These are phyloP conservation scores for Aspergillus versicolor DNA, from an alignment of 2,329 filamentous ascomycete genomes.

Conservation along the genomic window DNA sequence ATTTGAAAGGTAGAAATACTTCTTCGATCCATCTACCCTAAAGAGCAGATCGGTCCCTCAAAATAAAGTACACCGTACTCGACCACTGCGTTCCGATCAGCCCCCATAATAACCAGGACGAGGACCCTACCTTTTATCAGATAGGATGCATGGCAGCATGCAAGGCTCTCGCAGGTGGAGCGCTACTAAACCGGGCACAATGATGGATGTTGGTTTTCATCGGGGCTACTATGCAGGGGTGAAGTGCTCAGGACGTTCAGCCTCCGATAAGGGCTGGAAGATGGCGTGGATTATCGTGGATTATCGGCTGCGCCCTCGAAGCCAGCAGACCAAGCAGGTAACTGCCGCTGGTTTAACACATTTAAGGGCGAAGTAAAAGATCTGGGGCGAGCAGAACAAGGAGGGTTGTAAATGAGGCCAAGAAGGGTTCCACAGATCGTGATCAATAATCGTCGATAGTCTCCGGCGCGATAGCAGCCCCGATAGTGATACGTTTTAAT, in stretches of 20 bases:
- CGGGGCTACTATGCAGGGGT: too few species aligned
- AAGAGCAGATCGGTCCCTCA: neutral
- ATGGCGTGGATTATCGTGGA: neutral
- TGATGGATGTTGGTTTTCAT: neutral
- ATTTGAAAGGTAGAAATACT: neutral
- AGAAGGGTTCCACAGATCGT: conserved; percentile 14
- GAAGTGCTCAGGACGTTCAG: neutral
- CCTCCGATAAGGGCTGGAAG: neutral
- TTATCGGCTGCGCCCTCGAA: neutral
- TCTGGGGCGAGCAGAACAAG: neutral
- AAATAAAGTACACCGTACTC: neutral
- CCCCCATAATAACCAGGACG: neutral
- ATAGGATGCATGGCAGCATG: neutral
- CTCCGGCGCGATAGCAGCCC: conserved; percentile 15
- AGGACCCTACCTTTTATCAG: neutral
- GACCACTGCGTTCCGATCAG: neutral
- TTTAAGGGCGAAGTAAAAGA: neutral
- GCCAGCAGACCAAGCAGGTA: neutral
- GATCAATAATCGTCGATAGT: conserved; percentile 23
- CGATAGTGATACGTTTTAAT: conserved; percentile 13
- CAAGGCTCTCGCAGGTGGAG: neutral
- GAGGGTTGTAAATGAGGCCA: conserved; percentile 7
- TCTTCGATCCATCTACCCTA: neutral
- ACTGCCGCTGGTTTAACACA: neutral
- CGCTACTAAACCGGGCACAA: neutral